Evolutionary conservation across 148 eudicot species (phyloP), one percentile per base, ranked within the genome.

Genomic region (Rhododendron simsii): DNA sequence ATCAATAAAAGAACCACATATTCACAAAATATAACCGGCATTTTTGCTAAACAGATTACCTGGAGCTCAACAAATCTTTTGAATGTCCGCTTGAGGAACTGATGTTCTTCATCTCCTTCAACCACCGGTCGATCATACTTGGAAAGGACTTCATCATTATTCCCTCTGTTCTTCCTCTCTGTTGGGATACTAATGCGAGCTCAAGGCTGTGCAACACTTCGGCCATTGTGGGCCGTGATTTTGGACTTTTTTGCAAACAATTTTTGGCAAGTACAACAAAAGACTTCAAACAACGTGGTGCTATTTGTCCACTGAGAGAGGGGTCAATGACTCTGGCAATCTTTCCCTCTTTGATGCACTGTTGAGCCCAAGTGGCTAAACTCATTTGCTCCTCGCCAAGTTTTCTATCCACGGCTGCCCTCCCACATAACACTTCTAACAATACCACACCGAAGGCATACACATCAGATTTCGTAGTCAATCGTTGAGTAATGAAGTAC

Each of bases 241-340:
- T 61, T 61, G 69, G 69, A 61, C 8, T 23, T 61, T 21, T 23
- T n/a, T n/a, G n/a, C 21, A 78, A 45, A 7, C 69, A 61, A 61
- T 6, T 61, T 2, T 61, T 61, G 69, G 30, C 71, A n/a, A 65
- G 71, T 23, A n/a, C 30, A 9, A 65, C 71, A 20, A 84, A 73
- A 21, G 18, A 23, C 45, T 50, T 84, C 28, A 71, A 61, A 61
- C 45, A 84, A 26, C 53, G 63, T 73, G 85, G 47, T 12, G 47
- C 30, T 8, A 84, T 84, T 50, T 84, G 41, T 16, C 41, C 74
- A 14, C 10, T 50, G 8, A 84, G 10, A 21, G 9, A 28, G 7
- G 79, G 47, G 11, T 73, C 65, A 20, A 84, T 84, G 16, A 84
- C 28, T 61, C 37, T 26, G 35, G 74, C 85, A 84, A 71, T 39